Evolutionary conservation across 805 yeast species (phyloP).

Genomic region (Kuraishia cidri): DNA sequence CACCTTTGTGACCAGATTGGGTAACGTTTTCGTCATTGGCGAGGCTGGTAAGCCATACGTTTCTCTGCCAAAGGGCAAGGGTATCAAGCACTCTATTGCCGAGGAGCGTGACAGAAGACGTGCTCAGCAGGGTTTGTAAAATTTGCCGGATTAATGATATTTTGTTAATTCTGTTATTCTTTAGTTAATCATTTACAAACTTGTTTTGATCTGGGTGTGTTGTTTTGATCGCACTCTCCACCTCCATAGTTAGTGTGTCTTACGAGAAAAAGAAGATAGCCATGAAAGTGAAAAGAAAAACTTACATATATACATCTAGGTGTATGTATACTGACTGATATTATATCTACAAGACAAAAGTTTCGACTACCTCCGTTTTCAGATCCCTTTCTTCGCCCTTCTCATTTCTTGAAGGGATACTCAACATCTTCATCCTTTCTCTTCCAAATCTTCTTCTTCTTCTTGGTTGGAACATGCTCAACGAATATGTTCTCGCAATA

Average conservation of each 20-base stretch:
- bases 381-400: too few relatives aligned
- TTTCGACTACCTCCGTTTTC: too few relatives aligned
- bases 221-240: too few relatives aligned
- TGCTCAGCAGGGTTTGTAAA: conserved; percentile 54
- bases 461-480: conserved; percentile 74
- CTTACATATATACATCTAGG: too few relatives aligned
- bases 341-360: neutral
- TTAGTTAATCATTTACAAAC: too few relatives aligned
- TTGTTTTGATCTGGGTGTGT: too few relatives aligned
- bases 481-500: conserved; percentile 78
- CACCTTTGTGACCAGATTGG: conserved; percentile 90
- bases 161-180: too few relatives aligned
- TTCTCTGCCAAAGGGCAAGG: conserved; percentile 98
- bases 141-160: too few relatives aligned
- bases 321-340: too few relatives aligned
- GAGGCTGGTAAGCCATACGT: conserved; percentile 92
- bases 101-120: conserved; percentile 99
- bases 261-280: too few relatives aligned
- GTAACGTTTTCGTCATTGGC: conserved; percentile 91
- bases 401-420: conserved; percentile 63
- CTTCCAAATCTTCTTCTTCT: conserved; percentile 89
- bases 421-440: conserved; percentile 76
- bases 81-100: conserved; percentile 90
- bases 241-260: too few relatives aligned
- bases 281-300: too few relatives aligned